Percentiles rank a stretch among this genome's conserved stretches.
Conservation (phyloP, 148 eudicot species). For the Fallopia convolvulus region DNA sequence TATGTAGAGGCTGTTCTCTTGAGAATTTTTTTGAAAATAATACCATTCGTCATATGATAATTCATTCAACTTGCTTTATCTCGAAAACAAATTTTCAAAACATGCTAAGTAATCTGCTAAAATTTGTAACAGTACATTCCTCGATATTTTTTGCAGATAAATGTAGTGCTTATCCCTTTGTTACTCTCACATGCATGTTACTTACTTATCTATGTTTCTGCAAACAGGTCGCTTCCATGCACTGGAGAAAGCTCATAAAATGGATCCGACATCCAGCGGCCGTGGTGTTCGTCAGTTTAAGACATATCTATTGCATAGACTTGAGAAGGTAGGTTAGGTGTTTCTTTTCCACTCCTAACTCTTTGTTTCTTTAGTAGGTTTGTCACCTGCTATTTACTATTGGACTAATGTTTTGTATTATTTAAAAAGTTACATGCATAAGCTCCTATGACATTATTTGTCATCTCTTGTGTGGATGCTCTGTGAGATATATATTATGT, state of each 20-base stretch:
- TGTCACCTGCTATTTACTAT: background rate
- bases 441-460: background rate
- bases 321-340: slow-evolving; percentile 52
- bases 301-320: slow-evolving; percentile 82
- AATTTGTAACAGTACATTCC: background rate
- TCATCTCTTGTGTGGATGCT: background rate
- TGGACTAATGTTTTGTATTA: background rate
- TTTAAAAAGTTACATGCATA: background rate
- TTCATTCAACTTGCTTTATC: background rate
- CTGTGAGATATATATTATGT: slow-evolving; percentile 11
- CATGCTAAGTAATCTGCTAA: background rate
- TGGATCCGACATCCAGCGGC: slow-evolving; percentile 79
- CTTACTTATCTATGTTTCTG: slow-evolving; percentile 11
- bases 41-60: background rate
- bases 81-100: background rate
- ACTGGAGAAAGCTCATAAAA: slow-evolving; percentile 81
- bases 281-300: slow-evolving; percentile 97
- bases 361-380: slow-evolving; percentile 6
- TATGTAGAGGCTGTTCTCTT: background rate
- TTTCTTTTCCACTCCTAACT: background rate
- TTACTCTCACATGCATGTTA: slow-evolving; percentile 1
- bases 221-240: slow-evolving; percentile 91
- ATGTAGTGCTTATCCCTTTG: background rate
- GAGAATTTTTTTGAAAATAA: background rate
- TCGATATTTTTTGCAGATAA: background rate